Conservation (phyloP, 2,329 filamentous ascomycete species). For the Falciphora oryzae region DNA sequence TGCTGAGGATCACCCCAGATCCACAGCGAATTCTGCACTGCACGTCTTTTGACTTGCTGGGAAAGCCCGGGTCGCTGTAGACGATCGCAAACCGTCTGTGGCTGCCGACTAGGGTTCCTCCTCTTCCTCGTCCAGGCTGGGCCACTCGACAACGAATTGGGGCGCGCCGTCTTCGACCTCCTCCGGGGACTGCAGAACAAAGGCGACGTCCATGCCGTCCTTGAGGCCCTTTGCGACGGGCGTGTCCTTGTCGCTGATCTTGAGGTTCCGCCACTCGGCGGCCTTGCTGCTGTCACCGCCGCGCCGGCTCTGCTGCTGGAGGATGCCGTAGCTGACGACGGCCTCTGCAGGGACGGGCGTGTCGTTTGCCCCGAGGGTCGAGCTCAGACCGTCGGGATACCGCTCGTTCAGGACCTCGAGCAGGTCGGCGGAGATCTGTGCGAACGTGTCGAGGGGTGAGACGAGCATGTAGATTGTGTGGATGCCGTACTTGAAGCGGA, state of each 20-base stretch:
- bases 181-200: slow-evolving; percentile 33
- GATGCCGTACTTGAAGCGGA: slow-evolving; percentile 68
- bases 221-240: slow-evolving; percentile 37
- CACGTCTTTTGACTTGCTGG: no score
- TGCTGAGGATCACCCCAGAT: no score
- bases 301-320: slow-evolving; percentile 30
- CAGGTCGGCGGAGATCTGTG: slow-evolving; percentile 51
- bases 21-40: no score
- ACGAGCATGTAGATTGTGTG: slow-evolving; percentile 66
- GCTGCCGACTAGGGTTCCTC: slow-evolving; percentile 27
- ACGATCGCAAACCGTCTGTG: no score
- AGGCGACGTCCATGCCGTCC: slow-evolving; percentile 44
- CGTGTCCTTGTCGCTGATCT: slow-evolving; percentile 31
- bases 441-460: slow-evolving; percentile 50
- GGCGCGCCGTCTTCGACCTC: slow-evolving; percentile 35
- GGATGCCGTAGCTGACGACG: slow-evolving; percentile 39
- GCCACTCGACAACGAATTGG: slow-evolving; percentile 29
- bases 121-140: slow-evolving; percentile 34
- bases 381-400: slow-evolving; percentile 47
- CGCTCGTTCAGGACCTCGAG: slow-evolving; percentile 51
- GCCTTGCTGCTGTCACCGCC: slow-evolving; percentile 36
- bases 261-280: slow-evolving; percentile 38
- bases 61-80: no score
- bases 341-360: slow-evolving; percentile 35
- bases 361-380: slow-evolving; percentile 24